Conservation (phyloP, 2,329 filamentous ascomycete species). For the Didymella sp. region DNA sequence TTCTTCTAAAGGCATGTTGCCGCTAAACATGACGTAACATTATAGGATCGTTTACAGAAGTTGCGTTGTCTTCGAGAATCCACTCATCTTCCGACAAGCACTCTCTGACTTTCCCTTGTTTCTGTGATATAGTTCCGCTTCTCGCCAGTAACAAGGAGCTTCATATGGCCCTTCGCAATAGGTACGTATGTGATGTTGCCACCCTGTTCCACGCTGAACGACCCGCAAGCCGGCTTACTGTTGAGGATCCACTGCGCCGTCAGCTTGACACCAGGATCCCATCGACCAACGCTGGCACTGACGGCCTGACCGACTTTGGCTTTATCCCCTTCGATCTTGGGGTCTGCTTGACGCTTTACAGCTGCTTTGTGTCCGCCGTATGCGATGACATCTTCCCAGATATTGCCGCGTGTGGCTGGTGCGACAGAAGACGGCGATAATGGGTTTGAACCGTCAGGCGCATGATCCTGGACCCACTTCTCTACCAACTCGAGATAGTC, state of each 20-base stretch:
- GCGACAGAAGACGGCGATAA: slow-evolving; percentile 30
- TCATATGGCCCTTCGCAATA: slow-evolving; percentile 19
- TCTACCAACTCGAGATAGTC: slow-evolving; percentile 46
- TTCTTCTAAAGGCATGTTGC: no score
- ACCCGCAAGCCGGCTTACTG: slow-evolving; percentile 28
- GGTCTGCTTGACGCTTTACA: slow-evolving; percentile 41
- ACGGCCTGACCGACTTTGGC: slow-evolving; percentile 11
- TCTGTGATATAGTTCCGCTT: slow-evolving; percentile 35
- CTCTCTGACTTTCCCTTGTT: slow-evolving; percentile 29
- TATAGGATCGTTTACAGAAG: no score
- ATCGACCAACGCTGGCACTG: slow-evolving; percentile 39
- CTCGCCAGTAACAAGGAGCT: slow-evolving; percentile 27
- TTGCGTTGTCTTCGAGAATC: no score
- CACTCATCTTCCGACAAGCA: not conserved
- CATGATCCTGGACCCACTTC: slow-evolving; percentile 42
- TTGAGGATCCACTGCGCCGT: slow-evolving; percentile 46
- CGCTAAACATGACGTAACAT: no score
- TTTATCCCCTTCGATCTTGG: slow-evolving; percentile 23
- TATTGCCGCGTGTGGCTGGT: slow-evolving; percentile 38
- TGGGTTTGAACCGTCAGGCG: slow-evolving; percentile 41
- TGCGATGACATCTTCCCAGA: slow-evolving; percentile 45
- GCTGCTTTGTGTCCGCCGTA: slow-evolving; percentile 46
- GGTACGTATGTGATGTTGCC: slow-evolving; percentile 24
- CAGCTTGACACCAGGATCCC: slow-evolving; percentile 49
- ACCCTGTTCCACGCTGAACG: slow-evolving; percentile 37